Base-by-base conservation (phyloP, 2,329 filamentous ascomycete species). In the Monosporascus sp. region DNA sequence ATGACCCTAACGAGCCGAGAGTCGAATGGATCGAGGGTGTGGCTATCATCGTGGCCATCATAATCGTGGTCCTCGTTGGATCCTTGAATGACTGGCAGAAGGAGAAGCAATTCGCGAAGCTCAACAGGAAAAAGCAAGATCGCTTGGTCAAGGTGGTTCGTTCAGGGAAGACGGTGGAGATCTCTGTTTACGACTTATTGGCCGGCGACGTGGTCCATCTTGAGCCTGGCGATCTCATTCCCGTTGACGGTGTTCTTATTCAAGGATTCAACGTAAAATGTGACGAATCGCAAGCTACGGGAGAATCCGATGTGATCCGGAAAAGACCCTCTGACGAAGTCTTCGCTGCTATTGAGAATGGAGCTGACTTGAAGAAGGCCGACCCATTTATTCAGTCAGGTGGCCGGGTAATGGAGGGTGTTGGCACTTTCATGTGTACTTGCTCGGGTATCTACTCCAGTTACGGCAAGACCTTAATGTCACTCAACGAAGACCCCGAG, bases 311-410 rank as follows among this genome's bases (percentile, higher is more conserved):
- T 60, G 77, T 89, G 37, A 82, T 90, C 63, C 85, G 82, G 67
- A 90, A 90, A 70, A 77, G 74, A 35, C 66, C 81, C 6, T 85
- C 77, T 41, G 85, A 89, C 48, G 85, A 89, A 24, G 88, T 89
- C 20, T 87, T 78, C 63, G 76, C 77, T 20, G 86, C 86, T 25
- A 88, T 91, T 61, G 82, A 88, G 60, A 83, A 81, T 57, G 76
- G 82, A 60, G 80, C 86, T 43, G 77, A 76, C 46, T 75, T 86
- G 24, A 86, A 82, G 73, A 90, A 90, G 70, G 79, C 90, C 70
- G 88, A 92, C 59, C 88, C 88, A 0, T 90, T 92, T 61, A 89
- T 97, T 62, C 89, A 96, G 60, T 96, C 91, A 31, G 92, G 88
- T 35, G 80, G 85, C 50, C 87, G 87, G 57, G 86, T 90, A 54